Evolutionary conservation across 2,329 filamentous ascomycete genomes (phyloP).

Genomic region (Peltaster fructicola): DNA sequence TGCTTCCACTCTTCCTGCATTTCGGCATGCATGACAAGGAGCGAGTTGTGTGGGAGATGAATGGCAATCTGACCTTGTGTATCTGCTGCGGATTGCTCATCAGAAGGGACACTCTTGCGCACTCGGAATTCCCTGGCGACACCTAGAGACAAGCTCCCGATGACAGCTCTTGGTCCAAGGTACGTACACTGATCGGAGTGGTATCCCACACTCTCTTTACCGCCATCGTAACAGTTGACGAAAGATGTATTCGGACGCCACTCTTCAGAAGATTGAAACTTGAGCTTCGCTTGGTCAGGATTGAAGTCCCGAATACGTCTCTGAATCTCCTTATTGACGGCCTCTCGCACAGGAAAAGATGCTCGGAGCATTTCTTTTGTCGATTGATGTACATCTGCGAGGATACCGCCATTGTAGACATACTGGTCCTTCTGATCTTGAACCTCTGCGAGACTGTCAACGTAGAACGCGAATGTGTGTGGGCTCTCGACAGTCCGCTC

Average conservation of each 20-base stretch:
- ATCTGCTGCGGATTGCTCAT: conserved; percentile 32
- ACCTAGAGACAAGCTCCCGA: conserved; percentile 77
- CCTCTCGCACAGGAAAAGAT: conserved; percentile 49
- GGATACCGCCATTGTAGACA: conserved; percentile 61
- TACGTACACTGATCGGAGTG: conserved; percentile 90
- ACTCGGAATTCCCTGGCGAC: conserved; percentile 90
- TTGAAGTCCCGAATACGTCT: conserved; percentile 52
- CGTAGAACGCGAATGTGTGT: conserved; percentile 70
- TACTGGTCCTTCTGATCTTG: conserved; percentile 60
- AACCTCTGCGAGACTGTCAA: conserved; percentile 54
- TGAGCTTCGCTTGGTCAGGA: conserved; percentile 53
- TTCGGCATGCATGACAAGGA: conserved; percentile 90
- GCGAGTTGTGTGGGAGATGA: conserved; percentile 82
- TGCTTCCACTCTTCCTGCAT: conserved; percentile 99
- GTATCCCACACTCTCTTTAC: conserved; percentile 69
- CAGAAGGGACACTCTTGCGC: conserved; percentile 48
- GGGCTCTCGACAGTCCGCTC: conserved; percentile 72
- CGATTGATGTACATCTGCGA: conserved; percentile 60
- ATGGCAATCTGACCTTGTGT: conserved; percentile 76
- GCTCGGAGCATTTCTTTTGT: conserved; percentile 58
- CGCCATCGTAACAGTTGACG: conserved; percentile 83
- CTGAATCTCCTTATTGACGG: conserved; percentile 63
- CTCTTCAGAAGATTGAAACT: conserved; percentile 50
- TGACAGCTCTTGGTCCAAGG: conserved; percentile 70
- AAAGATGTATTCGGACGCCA: conserved; percentile 86